Evolutionary conservation across 306 rosid species (phyloP), one percentile per base, ranked within the genome.

Genomic region (Erythrophleum fordii): DNA sequence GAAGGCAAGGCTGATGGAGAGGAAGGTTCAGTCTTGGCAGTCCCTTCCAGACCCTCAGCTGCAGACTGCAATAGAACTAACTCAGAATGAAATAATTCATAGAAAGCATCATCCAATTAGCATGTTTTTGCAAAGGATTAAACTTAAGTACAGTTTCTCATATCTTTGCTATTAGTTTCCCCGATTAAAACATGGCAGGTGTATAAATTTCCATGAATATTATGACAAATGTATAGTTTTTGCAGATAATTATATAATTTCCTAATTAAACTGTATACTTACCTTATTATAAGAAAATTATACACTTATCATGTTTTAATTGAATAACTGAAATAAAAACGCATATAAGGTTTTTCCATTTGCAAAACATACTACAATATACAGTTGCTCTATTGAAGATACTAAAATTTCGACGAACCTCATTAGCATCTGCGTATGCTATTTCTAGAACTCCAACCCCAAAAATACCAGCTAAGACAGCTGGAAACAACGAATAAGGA

Each of bases 351-450:
- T n/a, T n/a, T n/a, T n/a, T n/a, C n/a, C n/a, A n/a, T n/a, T n/a
- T n/a, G n/a, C 29, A 35, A 66, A 22, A n/a, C 26, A 22, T 37
- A n/a, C 14, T 37, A 66, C 18, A 66, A 39, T 20, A 66, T 39
- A 18, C 49, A 66, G 31, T 65, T 8, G 28, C 46, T 35, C 70
- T 17, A 10, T 28, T 16, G 20, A 42, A 68, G 31, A 68, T 22
- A 5, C 2, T 42, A 11, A 22, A 37, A 41, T 5, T 42, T 42
- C 20, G 18, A 41, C 29, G 23, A 22, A 68, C 98, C 89, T 80
- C 87, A 1, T 69, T 85, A 16, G 84, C 89, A 34, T 92, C 98
- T 0, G 97, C 91, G 60, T 86, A 80, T 0, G 91, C 89, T 45
- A 69, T 73, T 72, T 87, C 85, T 58, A 77, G 68, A 77, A 77